These are phyloP conservation scores for Immersiporthe knoxdaviesiana DNA, from an alignment of 2,329 filamentous ascomycete genomes.

Conservation along the genomic window DNA sequence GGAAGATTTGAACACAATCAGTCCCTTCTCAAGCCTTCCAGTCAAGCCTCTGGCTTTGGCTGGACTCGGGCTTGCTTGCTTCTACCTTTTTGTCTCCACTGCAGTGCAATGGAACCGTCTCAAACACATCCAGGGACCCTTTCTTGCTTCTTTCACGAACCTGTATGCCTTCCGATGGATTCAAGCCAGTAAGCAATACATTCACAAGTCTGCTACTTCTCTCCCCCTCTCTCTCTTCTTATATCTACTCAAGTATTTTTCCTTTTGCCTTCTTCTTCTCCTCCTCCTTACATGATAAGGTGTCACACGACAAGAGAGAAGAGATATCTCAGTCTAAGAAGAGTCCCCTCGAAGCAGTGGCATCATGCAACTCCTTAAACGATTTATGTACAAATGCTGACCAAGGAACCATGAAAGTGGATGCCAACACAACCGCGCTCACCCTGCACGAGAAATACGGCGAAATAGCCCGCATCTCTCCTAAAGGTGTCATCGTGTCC, in stretches of 20 bases:
- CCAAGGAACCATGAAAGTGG: background rate
- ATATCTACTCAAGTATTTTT: background rate
- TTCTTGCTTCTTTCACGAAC: constrained; percentile 35
- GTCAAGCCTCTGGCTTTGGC: background rate
- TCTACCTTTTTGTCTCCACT: background rate
- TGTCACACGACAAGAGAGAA: too few species aligned
- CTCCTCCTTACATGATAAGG: background rate
- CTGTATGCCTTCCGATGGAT: constrained; percentile 31
- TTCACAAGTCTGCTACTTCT: background rate
- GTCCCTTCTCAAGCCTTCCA: too few species aligned
- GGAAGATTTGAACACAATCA: background rate
- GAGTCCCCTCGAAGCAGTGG: background rate
- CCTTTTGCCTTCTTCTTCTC: background rate
- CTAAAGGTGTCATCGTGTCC: constrained; percentile 35
- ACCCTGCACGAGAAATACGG: constrained; percentile 37
- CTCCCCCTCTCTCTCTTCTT: background rate
- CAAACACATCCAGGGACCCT: constrained; percentile 36
- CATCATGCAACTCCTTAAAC: background rate
- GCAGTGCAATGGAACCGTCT: constrained; percentile 34
- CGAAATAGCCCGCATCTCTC: constrained; percentile 36
- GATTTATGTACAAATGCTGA: background rate
- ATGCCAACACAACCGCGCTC: constrained; percentile 30
- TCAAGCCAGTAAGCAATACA: background rate
- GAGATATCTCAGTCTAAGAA: background rate
- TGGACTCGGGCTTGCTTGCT: background rate